Conservation (phyloP, 768 basidiomycete species). For the Xerocomellus dryophilus region DNA sequence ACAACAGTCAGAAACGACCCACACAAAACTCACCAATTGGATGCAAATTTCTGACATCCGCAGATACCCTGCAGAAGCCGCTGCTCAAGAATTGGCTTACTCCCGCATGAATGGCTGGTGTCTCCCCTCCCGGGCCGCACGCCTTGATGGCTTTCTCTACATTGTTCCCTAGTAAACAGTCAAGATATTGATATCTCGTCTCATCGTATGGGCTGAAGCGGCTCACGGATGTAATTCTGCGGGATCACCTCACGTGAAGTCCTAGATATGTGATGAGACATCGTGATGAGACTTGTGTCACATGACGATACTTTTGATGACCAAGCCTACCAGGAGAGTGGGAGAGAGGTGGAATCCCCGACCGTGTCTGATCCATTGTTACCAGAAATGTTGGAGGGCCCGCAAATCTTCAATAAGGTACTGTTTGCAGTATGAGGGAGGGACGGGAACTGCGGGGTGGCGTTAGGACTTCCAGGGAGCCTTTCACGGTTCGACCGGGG, state of each 20-base stretch:
- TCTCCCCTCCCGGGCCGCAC: neutral
- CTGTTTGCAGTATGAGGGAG: neutral
- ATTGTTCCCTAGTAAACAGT: neutral
- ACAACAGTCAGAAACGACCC: neutral
- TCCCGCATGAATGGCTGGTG: neutral
- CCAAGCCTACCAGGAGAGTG: neutral
- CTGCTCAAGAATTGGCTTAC: neutral
- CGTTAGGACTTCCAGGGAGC: neutral
- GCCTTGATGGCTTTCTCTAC: neutral
- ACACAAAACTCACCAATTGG: neutral
- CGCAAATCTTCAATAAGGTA: neutral
- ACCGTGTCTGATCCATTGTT: neutral
- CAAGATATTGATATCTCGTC: too few relatives aligned
- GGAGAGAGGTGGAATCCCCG: neutral
- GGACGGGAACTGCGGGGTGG: neutral
- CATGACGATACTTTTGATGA: neutral
- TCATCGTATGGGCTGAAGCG: neutral
- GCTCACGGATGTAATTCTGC: conserved; percentile 32
- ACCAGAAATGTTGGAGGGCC: neutral
- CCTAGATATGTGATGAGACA: neutral
- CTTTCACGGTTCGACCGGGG: neutral
- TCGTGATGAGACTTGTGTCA: neutral
- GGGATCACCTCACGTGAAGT: conserved; percentile 29
- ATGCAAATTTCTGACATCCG: neutral
- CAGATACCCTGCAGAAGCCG: neutral